Conservation (phyloP, 163 green algal genomes). For the Trebouxiophyceae sp. region DNA sequence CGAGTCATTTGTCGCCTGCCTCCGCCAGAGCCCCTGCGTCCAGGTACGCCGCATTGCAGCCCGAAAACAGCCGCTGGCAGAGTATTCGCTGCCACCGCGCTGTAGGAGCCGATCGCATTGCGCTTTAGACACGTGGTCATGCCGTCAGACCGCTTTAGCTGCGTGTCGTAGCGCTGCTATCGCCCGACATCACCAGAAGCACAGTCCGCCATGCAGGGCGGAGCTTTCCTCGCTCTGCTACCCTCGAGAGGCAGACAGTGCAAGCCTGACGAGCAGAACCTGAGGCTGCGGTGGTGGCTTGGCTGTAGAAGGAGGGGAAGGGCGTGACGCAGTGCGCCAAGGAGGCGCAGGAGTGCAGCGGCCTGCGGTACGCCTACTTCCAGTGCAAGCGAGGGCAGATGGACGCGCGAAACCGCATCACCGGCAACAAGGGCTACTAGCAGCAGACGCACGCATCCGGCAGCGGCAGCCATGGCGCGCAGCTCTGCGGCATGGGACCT, state of each 20-base stretch:
- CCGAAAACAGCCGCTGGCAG: no score
- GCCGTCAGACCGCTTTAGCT: no score
- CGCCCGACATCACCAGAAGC: background rate
- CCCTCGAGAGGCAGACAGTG: background rate
- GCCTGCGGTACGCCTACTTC: constrained; percentile 54
- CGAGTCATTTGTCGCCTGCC: constrained; percentile 59
- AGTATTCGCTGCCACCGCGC: no score
- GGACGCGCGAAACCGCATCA: constrained; percentile 63
- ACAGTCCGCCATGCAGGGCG: background rate
- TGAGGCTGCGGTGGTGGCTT: no score
- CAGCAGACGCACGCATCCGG: no score
- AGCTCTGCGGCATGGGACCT: no score
- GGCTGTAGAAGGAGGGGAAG: constrained; percentile 27
- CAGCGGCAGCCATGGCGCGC: no score
- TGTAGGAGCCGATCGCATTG: no score
- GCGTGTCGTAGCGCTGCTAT: background rate
- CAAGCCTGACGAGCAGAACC: no score
- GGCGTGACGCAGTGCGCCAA: constrained; percentile 53
- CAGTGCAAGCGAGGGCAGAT: constrained; percentile 66
- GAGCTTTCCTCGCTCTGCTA: background rate
- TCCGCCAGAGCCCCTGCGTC: constrained; percentile 63
- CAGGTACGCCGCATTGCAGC: no score
- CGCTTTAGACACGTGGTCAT: no score
- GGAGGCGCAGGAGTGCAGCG: constrained; percentile 44
- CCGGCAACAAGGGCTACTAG: constrained; percentile 66